A percentile compares a stretch with the other conserved stretches of the same genome.
Conservation (phyloP, 768 basidiomycete species). For the Psilocybe subaeruginosa region DNA sequence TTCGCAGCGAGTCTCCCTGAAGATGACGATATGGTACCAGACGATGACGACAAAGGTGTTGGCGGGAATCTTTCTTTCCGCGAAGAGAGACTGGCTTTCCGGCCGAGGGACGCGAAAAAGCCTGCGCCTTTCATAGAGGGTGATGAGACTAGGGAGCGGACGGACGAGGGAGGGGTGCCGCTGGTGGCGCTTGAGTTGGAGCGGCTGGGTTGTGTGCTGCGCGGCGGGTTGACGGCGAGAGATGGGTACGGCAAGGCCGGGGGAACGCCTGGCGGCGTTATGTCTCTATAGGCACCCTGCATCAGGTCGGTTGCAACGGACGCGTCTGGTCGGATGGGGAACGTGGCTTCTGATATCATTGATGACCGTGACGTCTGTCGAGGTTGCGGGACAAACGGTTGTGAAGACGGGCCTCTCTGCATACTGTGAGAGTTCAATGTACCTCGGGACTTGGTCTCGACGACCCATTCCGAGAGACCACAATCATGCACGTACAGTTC, state of each 20-base stretch:
- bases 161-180: slow-evolving; percentile 49
- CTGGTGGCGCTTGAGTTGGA: slow-evolving; percentile 35
- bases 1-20: slow-evolving; percentile 13
- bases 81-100: slow-evolving; percentile 59
- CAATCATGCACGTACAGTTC: slow-evolving; percentile 77
- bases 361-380: slow-evolving; percentile 75
- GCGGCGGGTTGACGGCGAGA: slow-evolving; percentile 45
- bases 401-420: slow-evolving; percentile 38
- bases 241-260: slow-evolving; percentile 78
- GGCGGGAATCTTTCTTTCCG: slow-evolving; percentile 25
- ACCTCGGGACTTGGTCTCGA: slow-evolving; percentile 56
- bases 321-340: slow-evolving; percentile 80
- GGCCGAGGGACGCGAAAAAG: slow-evolving; percentile 77
- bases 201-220: slow-evolving; percentile 30
- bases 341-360: slow-evolving; percentile 75
- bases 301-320: slow-evolving; percentile 78
- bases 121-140: slow-evolving; percentile 51
- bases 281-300: slow-evolving; percentile 44
- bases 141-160: slow-evolving; percentile 50
- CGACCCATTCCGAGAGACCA: slow-evolving; percentile 79
- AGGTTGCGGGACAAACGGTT: slow-evolving; percentile 52
- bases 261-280: slow-evolving; percentile 55
- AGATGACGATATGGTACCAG: slow-evolving; percentile 21
- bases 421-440: slow-evolving; percentile 18
- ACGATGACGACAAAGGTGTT: slow-evolving; percentile 17